Percentiles rank a stretch among this genome's conserved stretches.
Conservation (phyloP, 768 basidiomycete species). For the Auricularia heimuer region DNA sequence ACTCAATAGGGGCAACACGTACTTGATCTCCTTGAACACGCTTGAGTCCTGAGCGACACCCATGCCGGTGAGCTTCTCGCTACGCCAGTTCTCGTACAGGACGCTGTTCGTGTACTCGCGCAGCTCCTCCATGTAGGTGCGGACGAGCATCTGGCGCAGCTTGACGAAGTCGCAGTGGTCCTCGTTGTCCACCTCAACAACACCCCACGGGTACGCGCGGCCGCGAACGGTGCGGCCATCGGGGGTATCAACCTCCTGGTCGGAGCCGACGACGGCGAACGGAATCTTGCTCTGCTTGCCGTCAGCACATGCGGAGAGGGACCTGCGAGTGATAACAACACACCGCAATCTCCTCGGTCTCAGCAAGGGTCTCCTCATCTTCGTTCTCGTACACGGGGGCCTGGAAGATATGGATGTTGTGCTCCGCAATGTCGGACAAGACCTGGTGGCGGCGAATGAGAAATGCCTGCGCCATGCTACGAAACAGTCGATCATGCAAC, state of each 20-base stretch:
- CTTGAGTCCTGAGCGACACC: constrained; percentile 95
- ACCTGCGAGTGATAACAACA: not conserved
- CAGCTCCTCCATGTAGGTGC: constrained; percentile 99
- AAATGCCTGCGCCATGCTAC: constrained; percentile 1
- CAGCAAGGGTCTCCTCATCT: constrained; percentile 95
- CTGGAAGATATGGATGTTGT: constrained; percentile 97
- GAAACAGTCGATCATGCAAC: constrained; percentile 13
- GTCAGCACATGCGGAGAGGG: not conserved
- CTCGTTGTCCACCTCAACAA: constrained; percentile 98
- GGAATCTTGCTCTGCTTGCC: constrained; percentile 74
- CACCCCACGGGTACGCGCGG: constrained; percentile 95
- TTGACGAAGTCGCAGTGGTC: constrained; percentile 99
- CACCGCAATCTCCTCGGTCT: constrained; percentile 87
- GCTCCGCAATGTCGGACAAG: constrained; percentile 84
- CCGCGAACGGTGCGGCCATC: constrained; percentile 92
- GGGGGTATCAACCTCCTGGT: constrained; percentile 66
- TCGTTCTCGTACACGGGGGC: constrained; percentile 97
- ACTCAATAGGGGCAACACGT: constrained; percentile 21
- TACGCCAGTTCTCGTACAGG: constrained; percentile 97
- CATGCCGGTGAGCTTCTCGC: constrained; percentile 93
- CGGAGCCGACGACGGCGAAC: constrained; percentile 95
- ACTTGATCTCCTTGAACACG: constrained; percentile 99
- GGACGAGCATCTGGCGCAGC: constrained; percentile 96
- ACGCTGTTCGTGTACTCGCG: constrained; percentile 93
- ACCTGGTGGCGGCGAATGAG: constrained; percentile 40